Evolutionary conservation across 225 moss, liverwort and hornwort species (phyloP), one percentile per base, ranked within the genome.

Genomic region (Pleurozium schreberi): DNA sequence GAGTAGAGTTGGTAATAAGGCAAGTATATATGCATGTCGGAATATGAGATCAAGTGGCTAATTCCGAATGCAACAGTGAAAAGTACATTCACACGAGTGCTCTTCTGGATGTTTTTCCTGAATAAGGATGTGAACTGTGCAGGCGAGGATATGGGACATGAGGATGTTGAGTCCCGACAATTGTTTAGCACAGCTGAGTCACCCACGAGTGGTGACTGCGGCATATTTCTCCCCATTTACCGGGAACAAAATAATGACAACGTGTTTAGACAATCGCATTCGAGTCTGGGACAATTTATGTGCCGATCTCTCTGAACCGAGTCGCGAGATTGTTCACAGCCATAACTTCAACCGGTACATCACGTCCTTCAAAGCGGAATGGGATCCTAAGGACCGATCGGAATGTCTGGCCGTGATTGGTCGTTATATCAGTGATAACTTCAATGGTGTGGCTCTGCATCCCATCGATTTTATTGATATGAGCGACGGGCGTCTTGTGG

Each of bases 331-430:
- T 84, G 97, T 97, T 12, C 97, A 97, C 80, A 97, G 97, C 81
- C 97, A 97, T 65, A 96, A 96, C 61, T 97, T 97, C 38, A 96
- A 97, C 84, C 90, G 96, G 84, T 96, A 97, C 73, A 88, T 97
- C 50, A 97, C 97, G n/a, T 89, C 94, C 30, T 96, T 97, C 80
- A 92, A 84, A 86, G 96, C 96, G 5, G 97, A 97, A 73, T 97
- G 97, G 97, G 97, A 97, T 92, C 95, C 97, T 4, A 97, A 97
- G 93, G 97, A 97, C 87, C 96, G 90, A 31, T 91, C 96, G 30
- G 97, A 97, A 58, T 88, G 93, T 79, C 88, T 97, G 88, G 90
- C 91, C 45, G 97, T 97, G 34, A 95, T 97, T 78, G 97, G 97
- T n/a, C 96, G 96, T n/a, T 97, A 96, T 77, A 97, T 97, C 45